Base-by-base conservation (phyloP, 2,329 filamentous ascomycete genomes). In the Fusarium napiforme region DNA sequence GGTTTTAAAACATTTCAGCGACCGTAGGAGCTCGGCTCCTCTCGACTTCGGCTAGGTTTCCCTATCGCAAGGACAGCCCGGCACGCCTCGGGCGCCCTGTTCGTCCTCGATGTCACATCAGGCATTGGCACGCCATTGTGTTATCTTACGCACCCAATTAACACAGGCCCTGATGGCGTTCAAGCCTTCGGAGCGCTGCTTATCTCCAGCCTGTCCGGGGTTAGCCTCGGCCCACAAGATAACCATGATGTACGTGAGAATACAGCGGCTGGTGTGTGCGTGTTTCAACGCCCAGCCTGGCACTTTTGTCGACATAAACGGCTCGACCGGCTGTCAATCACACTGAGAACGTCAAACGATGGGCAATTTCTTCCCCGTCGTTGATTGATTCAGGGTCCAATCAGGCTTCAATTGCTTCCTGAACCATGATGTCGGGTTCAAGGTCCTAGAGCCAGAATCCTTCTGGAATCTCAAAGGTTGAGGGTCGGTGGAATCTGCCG, bases 181-280 rank as follows among this genome's bases (percentile, higher is more conserved):
- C 50, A 69, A 67, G 46, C 67, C 55, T 72, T 61, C 61, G 64
- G 63, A 53, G 58, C 49, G 42, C 64, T 66, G 67, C 74, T 78
- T 78, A 78, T 78, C 76, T 78, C 65, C 75, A 74, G 62, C 71
- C 73, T 73, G 58, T 74, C 74, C 65, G 50, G 76, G 71, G 65
- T 62, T 78, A 78, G 76, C 67, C 58, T 75, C 72, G 74, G 67
- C 43, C 66, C 60, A 66, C 55, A 61, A 71, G 67, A 73, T 72
- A 63, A 67, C 56, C 63, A 47, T 69, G 55, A 12, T 50, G 28
- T 21, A n/a, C 23, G 72, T 74, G 57, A 46, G n/a, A 71, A 66
- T 74, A 32, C 16, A 4, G 8, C 34, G 14, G 5, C 46, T 53
- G n/a, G 37, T 39, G 4, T 28, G 71, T 73, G 71, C 36, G 36